phyloP scores from a whole-genome alignment of 2,329 filamentous ascomycete genomes.

The Colletotrichum sp. region DNA sequence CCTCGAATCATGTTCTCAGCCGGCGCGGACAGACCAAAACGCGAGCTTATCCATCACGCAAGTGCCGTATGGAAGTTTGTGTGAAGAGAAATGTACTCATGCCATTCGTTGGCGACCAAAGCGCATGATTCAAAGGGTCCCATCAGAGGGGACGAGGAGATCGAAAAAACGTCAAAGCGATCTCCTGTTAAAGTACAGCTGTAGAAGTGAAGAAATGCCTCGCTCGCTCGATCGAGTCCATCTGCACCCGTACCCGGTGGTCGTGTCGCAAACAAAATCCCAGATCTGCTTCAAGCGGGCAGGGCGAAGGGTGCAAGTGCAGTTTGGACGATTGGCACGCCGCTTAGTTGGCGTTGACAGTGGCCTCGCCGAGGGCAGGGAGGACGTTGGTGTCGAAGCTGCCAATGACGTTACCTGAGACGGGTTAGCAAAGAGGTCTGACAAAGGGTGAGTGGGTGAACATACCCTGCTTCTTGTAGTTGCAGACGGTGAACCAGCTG shows the following conservation, averaged over 20 bases:
- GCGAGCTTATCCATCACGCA: conserved; percentile 14
- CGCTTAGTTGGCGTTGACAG: conserved; percentile 26
- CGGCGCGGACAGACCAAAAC: background rate
- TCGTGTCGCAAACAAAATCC: conserved; percentile 13
- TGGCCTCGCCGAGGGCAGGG: conserved; percentile 39
- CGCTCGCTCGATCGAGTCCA: conserved; percentile 1
- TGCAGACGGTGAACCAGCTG: conserved; percentile 84
- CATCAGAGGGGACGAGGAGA: conserved; percentile 25
- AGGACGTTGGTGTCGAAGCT: conserved; percentile 56
- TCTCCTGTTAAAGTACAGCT: conserved; percentile 37
- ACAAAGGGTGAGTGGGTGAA: conserved; percentile 2
- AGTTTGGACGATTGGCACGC: background rate
- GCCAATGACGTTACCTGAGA: conserved; percentile 57
- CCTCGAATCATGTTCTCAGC: conserved; percentile 16
- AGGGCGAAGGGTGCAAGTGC: conserved; percentile 11
- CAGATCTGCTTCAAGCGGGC: conserved; percentile 4
- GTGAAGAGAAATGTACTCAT: conserved; percentile 14
- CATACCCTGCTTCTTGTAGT: conserved; percentile 80
- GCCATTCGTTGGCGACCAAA: conserved; percentile 22
- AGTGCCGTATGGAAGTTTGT: conserved; percentile 8
- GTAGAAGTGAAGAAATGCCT: conserved; percentile 34
- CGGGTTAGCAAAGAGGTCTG: conserved; percentile 17
- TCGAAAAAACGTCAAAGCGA: conserved; percentile 33
- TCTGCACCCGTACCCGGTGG: conserved; percentile 9
- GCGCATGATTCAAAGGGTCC: conserved; percentile 21